Base-by-base conservation (phyloP, 1,284 basidiomycete genomes). In the Schizophyllum amplum region DNA sequence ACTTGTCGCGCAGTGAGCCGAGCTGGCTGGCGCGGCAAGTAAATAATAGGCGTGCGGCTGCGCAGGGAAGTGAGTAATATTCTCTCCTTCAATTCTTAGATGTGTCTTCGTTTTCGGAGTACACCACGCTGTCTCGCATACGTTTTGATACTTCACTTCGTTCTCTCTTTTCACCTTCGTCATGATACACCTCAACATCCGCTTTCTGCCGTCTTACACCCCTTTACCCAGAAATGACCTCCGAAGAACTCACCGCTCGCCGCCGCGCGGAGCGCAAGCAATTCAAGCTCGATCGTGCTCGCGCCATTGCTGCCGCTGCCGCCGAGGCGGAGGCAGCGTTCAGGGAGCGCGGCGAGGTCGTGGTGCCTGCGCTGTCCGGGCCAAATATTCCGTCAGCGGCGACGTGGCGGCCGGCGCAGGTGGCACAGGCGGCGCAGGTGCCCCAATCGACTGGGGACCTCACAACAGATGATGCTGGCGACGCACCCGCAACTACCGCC, bases 1-100 rank as follows among this genome's bases (percentile, higher is more conserved):
- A 89, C 65, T 74, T 99, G 52, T 94, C 91, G 42, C 74, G 97
- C 55, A 96, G 92, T 69, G 97, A 99, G 70, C 96, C 96, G 1
- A 94, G 86, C 52, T 99, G 96, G 97, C 75, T 87, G 61, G 81
- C 81, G 27, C 77, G 91, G 59, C 84, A 89, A 63, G 74, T 87
- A 47, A 91, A 90, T 66, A 76, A 83, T n/a, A 70, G 71, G 60
- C 79, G 73, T 25, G 11, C 58, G 63, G 76, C 71, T 52, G 78
- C 78, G 24, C 78, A 80, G 63, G 83, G 82, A 72, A 78, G 86
- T 84, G 66, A 59, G 80, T 50, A 13, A 33, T 33, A 6, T 33
- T 13, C 13, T 33, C 27, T n/a, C n/a, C n/a, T n/a, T n/a, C n/a
- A n/a, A n/a, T n/a, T n/a, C n/a, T n/a, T n/a, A n/a, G n/a, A n/a